Percentiles rank a stretch among this genome's conserved stretches.
phyloP scores from a whole-genome alignment of 495 filamentous ascomycete genomes.

The Tuber umbilicatum region DNA sequence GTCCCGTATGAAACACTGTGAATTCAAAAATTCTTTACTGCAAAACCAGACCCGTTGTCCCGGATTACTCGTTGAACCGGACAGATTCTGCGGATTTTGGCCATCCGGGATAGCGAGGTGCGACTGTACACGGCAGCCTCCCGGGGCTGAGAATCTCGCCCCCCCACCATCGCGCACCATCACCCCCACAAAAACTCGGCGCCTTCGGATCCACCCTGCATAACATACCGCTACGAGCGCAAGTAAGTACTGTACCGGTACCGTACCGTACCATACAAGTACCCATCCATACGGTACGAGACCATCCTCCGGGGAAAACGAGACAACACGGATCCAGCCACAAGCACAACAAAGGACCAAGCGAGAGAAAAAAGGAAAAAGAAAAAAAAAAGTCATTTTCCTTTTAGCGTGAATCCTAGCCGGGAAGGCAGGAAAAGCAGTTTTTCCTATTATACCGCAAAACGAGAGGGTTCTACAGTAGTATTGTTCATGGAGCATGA shows the following conservation, averaged over 20 bases:
- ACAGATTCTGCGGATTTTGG: too few relatives aligned
- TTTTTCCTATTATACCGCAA: neutral
- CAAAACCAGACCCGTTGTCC: too few relatives aligned
- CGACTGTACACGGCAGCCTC: neutral
- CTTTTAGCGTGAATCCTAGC: too few relatives aligned
- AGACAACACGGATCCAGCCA: neutral
- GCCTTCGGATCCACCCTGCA: neutral
- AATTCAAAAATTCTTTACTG: too few relatives aligned
- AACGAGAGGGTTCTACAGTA: too few relatives aligned
- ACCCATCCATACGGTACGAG: too few relatives aligned
- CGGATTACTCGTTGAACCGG: too few relatives aligned
- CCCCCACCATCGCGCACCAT: neutral
- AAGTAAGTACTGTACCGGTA: neutral
- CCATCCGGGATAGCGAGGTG: too few relatives aligned
- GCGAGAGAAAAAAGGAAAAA: neutral
- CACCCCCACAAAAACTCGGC: conserved; percentile 1
- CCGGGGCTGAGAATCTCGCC: neutral
- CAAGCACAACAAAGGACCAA: neutral
- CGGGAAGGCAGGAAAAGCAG: neutral
- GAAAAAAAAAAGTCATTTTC: neutral
- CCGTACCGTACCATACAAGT: neutral
- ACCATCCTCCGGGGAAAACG: too few relatives aligned
- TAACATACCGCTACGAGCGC: neutral
- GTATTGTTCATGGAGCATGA: too few relatives aligned
- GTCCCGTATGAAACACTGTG: too few relatives aligned